Base-by-base conservation (phyloP, 495 filamentous ascomycete species). In the Lasiosphaeria hispida region DNA sequence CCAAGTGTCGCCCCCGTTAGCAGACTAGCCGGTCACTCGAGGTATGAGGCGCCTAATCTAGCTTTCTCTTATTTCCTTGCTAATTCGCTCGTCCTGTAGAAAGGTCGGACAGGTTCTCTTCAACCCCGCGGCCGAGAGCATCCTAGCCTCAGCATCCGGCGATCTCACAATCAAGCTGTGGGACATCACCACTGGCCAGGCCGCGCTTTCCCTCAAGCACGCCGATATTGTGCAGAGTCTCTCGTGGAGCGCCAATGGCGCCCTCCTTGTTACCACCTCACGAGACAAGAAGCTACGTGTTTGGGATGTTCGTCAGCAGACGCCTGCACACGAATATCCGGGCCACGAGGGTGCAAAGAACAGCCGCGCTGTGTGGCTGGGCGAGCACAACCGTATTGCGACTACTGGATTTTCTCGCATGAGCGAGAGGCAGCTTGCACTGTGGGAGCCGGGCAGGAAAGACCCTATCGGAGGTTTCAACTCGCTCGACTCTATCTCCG, bases 101-200 rank as follows among this genome's bases (percentile, higher is more conserved):
- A 98, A 98, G 72, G 86, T 97, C 59, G 94, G 94, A 33, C 95
- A 98, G 73, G 92, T 97, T 59, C 82, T 96, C 50, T 98, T 97
- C 80, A 96, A 98, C 75, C 93, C 95, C 47, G 87, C 93, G 30
- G 95, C 95, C 53, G 92, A 96, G 67, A 95, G 94, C 70, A 87
- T 98, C 63, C 88, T 98, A 30, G 94, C 94, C 60, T 96, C 92
- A 48, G 87, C 92, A 37, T 97, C 95, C 3, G 95, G 94, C 59
- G 95, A 98, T 71, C 89, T 89, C 69, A 93, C 91, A 13, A 84
- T 97, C 72, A 97, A 96, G 73, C 72, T 97, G 15, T 98, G 94
- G 94, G 94, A 98, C 79, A 83, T 97, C 49, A 84, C 86, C 64
- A 84, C 89, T n/a, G 90, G 87, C 15, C 80, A 85, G 53, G 62